These are phyloP conservation scores for Salix brachista DNA, from an alignment of 345 rosid species.

Conservation along the genomic window DNA sequence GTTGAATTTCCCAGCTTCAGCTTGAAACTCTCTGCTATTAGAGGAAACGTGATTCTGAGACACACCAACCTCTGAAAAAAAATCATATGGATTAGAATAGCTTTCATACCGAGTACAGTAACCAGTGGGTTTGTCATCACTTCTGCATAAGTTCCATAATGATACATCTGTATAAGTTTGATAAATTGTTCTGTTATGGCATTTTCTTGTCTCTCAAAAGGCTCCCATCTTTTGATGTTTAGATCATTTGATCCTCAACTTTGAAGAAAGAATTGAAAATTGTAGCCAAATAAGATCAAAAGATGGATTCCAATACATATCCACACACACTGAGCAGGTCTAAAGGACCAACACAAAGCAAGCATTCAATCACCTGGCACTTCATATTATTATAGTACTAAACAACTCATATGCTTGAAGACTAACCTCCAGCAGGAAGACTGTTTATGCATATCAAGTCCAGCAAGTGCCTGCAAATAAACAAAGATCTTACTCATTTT, in stretches of 20 bases:
- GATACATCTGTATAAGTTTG: not conserved
- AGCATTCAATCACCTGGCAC: not conserved
- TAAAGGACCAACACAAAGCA: not conserved
- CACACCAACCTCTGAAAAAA: slow-evolving; percentile 51
- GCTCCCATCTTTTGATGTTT: not conserved
- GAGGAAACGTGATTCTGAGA: slow-evolving; percentile 47
- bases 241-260: not conserved
- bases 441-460: slow-evolving; percentile 44
- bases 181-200: not conserved
- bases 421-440: slow-evolving; percentile 38
- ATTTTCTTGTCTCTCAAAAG: not conserved
- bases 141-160: not conserved
- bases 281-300: not conserved
- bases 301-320: not conserved
- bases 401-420: slow-evolving; percentile 42
- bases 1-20: slow-evolving; percentile 62
- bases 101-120: not conserved
- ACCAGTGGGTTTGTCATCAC: not conserved
- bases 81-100: slow-evolving; percentile 3
- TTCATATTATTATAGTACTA: not conserved
- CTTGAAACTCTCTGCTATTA: slow-evolving; percentile 46
- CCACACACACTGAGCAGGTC: not conserved
- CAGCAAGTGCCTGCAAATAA: slow-evolving; percentile 38
- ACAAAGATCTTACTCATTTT: slow-evolving; percentile 8
- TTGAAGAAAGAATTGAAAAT: not conserved